Evolutionary conservation across 2,329 filamentous ascomycete genomes (phyloP).

Genomic region (Esteya vermicola): DNA sequence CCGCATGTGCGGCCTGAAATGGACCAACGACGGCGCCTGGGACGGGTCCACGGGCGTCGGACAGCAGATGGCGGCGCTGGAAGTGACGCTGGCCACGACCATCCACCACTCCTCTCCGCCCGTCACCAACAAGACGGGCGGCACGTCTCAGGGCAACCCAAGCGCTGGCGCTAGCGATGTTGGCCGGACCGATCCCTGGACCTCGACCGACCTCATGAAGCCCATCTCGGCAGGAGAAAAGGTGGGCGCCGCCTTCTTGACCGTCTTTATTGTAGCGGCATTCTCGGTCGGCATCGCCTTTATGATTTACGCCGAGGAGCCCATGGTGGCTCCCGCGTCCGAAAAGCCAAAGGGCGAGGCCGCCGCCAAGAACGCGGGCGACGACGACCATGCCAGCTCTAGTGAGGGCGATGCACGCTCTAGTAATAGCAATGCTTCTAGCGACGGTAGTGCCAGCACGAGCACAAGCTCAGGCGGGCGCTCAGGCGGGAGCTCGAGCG

Average conservation of each 20-base stretch:
- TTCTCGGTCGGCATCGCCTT: constrained; percentile 36
- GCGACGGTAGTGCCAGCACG: too few species aligned
- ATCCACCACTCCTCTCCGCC: constrained; percentile 15
- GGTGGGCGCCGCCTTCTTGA: constrained; percentile 42
- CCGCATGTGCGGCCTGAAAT: constrained; percentile 48
- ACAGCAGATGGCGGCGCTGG: constrained; percentile 53
- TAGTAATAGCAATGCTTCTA: too few species aligned
- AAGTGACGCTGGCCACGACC: constrained; percentile 12
- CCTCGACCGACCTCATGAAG: not conserved
- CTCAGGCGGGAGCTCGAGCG: too few species aligned
- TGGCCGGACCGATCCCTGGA: constrained; percentile 8
- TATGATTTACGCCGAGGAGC: constrained; percentile 17
- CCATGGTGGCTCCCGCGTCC: not conserved
- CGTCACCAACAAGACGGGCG: constrained; percentile 40
- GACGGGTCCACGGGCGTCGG: constrained; percentile 51
- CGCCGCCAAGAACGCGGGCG: too few species aligned
- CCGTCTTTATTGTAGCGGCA: constrained; percentile 31
- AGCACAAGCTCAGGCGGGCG: too few species aligned
- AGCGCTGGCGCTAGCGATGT: constrained; percentile 24
- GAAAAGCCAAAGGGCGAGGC: too few species aligned
- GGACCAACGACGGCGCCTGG: constrained; percentile 37
- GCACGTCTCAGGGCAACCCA: constrained; percentile 39
- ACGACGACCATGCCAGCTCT: too few species aligned
- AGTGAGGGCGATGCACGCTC: too few species aligned
- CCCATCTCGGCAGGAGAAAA: constrained; percentile 33